Evolutionary conservation across 257 asterid genomes (phyloP), one percentile per base, ranked within the genome.

Genomic region (Rubia yunnanensis): DNA sequence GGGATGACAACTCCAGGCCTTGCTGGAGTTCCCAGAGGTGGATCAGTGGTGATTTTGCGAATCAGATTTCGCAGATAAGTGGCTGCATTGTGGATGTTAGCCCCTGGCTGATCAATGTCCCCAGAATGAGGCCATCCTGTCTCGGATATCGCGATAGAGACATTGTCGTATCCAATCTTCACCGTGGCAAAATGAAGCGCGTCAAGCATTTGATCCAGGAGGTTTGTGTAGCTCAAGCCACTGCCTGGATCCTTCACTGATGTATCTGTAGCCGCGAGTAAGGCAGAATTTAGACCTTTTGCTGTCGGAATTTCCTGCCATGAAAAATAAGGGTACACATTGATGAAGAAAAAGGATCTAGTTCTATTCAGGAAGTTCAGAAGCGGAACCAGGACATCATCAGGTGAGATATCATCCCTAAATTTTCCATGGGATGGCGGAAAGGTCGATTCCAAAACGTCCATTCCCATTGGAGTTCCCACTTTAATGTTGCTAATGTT

Each of bases 61-160:
- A 85, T 80, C 5, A 90, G 74, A 13, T 88, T 88, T 36, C 85
- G 80, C 5, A 82, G 75, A 46, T 88, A 90, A 10, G 74, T 77
- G 0, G 92, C 96, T 17, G 97, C 96, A 22, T 90, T 90, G 76
- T 84, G 68, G 0, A 73, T n/a, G 65, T 74, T 90, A 0, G 92
- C 95, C 4, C 97, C 96, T 0, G 78, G 74, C 34, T 90, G 80
- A 39, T 90, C 97, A 8, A 83, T 64, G 69, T 90, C 97, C 0
- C 97, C 95, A 1, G 72, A 82, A 36, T 80, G 85, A 39, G 97
- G 97, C 97, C 97, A 90, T 0, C 97, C 97, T 0, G 96, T 87
- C 54, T 90, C 97, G 2, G 96, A 69, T 23, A 90, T 71, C 1
- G 82, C 87, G 0, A 88, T 23, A 71, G 20, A 49, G 10, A 84